phyloP scores from a whole-genome alignment of 139 green algal species.

The Limnomonas spitsbergensis region DNA sequence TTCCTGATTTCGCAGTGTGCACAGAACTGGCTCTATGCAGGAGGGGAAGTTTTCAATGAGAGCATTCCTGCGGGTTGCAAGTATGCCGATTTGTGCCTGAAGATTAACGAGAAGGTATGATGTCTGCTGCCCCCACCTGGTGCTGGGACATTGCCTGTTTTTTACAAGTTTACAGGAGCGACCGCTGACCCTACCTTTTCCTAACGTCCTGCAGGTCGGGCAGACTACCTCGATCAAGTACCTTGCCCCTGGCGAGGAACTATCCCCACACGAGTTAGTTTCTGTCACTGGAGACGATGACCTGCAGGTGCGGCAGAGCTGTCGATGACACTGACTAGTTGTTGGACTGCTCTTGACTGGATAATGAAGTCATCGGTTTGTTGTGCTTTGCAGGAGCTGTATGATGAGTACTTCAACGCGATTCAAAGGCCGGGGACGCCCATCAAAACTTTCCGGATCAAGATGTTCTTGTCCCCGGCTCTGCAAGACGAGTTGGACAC shows the following conservation, averaged over 20 bases:
- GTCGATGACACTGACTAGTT: neutral
- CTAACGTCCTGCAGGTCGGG: neutral
- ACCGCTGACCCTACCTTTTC: neutral
- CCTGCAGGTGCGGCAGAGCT: conserved; percentile 49
- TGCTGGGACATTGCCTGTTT: neutral
- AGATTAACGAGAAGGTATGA: conserved; percentile 43
- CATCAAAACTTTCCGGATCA: conserved; percentile 65
- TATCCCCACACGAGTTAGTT: conserved; percentile 69
- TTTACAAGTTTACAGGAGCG: too few species aligned
- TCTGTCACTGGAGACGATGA: conserved; percentile 71
- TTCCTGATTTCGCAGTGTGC: neutral
- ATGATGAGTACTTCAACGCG: conserved; percentile 64
- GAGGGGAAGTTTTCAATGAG: conserved; percentile 46
- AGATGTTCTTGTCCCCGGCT: conserved; percentile 61
- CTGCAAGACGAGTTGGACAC: conserved; percentile 23
- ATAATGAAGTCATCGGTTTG: too few species aligned
- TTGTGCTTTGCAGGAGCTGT: conserved; percentile 62
- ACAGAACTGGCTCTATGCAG: conserved; percentile 23
- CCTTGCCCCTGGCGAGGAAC: conserved; percentile 56
- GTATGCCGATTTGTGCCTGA: conserved; percentile 26
- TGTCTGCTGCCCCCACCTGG: neutral
- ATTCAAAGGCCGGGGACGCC: conserved; percentile 47
- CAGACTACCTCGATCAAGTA: conserved; percentile 45
- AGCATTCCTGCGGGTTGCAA: conserved; percentile 15
- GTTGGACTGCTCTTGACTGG: neutral